Percentiles rank a stretch among this genome's conserved stretches.
These are phyloP conservation scores for Lachnellula hyalina DNA, from an alignment of 2,329 filamentous ascomycete genomes.

Conservation along the genomic window DNA sequence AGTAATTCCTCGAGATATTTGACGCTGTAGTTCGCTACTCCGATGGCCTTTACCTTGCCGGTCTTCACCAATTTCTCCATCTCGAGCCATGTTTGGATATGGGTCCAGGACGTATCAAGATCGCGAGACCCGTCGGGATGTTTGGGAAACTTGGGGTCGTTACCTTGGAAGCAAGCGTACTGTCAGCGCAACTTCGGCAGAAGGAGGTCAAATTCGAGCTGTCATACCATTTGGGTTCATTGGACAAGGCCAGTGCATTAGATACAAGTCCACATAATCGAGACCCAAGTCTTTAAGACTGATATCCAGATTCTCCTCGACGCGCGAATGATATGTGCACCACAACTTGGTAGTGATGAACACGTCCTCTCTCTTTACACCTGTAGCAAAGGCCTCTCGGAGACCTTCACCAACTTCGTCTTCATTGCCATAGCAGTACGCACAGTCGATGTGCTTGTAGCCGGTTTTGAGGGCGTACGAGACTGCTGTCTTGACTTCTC, in stretches of 20 bases:
- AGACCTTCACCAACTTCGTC: constrained; percentile 39
- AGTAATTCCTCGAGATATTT: constrained; percentile 31
- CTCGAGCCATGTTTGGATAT: constrained; percentile 70
- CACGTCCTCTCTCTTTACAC: constrained; percentile 31
- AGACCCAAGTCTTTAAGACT: constrained; percentile 49
- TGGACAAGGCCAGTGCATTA: constrained; percentile 46
- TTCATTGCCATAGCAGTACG: constrained; percentile 40
- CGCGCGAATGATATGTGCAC: constrained; percentile 34
- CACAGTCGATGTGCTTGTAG: constrained; percentile 46
- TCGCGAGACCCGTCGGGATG: no score
- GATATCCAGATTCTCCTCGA: constrained; percentile 53
- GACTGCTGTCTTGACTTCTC: constrained; percentile 34
- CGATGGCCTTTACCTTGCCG: constrained; percentile 46
- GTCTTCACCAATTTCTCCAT: constrained; percentile 60
- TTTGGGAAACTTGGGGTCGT: constrained; percentile 68
- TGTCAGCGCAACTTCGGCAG: constrained; percentile 1
- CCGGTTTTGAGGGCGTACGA: constrained; percentile 35
- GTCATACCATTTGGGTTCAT: constrained; percentile 58
- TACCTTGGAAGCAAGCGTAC: constrained; percentile 32
- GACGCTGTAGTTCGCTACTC: constrained; percentile 35
- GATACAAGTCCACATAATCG: constrained; percentile 47
- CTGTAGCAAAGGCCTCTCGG: constrained; percentile 4
- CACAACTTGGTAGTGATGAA: constrained; percentile 37
- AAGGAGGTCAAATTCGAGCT: not conserved
- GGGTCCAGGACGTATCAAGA: constrained; percentile 51